Evolutionary conservation across 225 moss, liverwort and hornwort genomes (phyloP).

Genomic region (Polytrichum commune): DNA sequence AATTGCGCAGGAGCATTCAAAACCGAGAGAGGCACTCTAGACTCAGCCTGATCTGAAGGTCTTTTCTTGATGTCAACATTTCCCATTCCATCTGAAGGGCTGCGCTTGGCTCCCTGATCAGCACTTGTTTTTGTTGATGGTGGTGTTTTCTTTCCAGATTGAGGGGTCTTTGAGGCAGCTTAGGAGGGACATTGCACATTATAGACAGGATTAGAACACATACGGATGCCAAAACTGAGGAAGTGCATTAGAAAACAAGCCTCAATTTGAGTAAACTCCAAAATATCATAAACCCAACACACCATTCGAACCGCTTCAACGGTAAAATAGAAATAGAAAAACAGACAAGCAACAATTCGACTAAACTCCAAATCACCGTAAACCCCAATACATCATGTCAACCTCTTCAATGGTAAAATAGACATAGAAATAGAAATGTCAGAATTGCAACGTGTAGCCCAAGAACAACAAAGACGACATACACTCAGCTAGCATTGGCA

Average conservation of each 20-base stretch:
- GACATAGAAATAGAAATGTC: neutral
- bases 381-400: neutral
- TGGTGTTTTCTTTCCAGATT: constrained; percentile 6
- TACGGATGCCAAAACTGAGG: too few relatives aligned
- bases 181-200: neutral
- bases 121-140: constrained; percentile 2
- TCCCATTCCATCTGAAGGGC: constrained; percentile 17
- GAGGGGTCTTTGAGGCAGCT: constrained; percentile 22
- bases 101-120: constrained; percentile 13
- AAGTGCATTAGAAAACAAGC: too few relatives aligned
- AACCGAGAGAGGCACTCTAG: constrained; percentile 24
- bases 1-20: constrained; percentile 6
- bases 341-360: too few relatives aligned
- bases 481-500: neutral
- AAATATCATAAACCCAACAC: too few relatives aligned
- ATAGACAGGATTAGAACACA: too few relatives aligned
- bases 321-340: neutral
- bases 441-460: neutral
- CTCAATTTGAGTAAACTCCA: too few relatives aligned
- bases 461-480: neutral
- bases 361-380: too few relatives aligned
- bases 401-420: neutral
- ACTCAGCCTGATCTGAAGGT: constrained; percentile 18
- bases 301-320: too few relatives aligned
- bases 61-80: constrained; percentile 29